Conservation (phyloP, 2,329 filamentous ascomycete species). For the Colletotrichum euphorbiae region DNA sequence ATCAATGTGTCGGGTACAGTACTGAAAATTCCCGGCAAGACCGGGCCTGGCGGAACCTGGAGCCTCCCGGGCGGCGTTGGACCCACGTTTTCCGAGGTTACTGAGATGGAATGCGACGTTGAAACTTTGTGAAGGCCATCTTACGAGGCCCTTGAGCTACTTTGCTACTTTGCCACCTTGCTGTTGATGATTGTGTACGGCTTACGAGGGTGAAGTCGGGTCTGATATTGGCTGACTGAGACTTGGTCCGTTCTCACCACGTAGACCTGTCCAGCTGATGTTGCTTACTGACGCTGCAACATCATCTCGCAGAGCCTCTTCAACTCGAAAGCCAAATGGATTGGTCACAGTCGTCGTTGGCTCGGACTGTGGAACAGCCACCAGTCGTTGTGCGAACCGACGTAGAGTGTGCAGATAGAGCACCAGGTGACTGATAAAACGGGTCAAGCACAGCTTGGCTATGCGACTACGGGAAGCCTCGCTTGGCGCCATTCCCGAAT, state of each 20-base stretch:
- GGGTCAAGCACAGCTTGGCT: neutral
- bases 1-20: no score
- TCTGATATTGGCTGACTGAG: conserved; percentile 5
- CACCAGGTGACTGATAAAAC: conserved; percentile 6
- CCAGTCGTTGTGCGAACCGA: neutral
- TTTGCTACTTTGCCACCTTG: neutral
- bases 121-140: neutral
- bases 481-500: conserved; percentile 1
- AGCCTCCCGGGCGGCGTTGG: neutral
- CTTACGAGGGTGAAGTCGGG: neutral
- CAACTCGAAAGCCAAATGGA: neutral
- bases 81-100: conserved; percentile 7
- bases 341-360: neutral
- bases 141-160: neutral
- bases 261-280: neutral
- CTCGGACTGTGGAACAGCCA: neutral
- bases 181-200: neutral
- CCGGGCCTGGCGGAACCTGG: neutral
- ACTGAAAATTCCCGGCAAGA: no score
- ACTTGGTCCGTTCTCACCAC: neutral
- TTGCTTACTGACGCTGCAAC: neutral
- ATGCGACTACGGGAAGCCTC: conserved; percentile 9
- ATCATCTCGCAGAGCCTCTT: neutral
- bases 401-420: neutral
- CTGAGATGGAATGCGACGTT: conserved; percentile 1